phyloP scores from a whole-genome alignment of 768 basidiomycete genomes.

The Holtermannia corniformis region DNA sequence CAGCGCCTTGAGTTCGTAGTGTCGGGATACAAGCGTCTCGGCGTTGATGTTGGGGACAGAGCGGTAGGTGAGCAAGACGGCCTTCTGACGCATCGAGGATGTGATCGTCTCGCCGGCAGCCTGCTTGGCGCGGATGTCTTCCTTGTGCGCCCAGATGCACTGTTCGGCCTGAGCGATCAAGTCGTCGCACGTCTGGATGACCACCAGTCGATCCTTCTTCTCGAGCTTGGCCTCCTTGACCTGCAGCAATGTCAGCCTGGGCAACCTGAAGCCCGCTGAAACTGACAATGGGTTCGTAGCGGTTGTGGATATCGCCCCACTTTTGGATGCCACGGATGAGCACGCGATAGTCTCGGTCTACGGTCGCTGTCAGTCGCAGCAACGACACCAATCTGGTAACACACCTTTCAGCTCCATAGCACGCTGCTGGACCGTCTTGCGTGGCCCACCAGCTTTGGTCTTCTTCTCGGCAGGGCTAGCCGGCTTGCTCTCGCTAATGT shows the following conservation, averaged over 20 bases:
- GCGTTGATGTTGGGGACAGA: slow-evolving; percentile 92
- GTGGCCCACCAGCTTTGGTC: slow-evolving; percentile 47
- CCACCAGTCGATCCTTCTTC: slow-evolving; percentile 88
- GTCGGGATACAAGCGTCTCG: slow-evolving; percentile 84
- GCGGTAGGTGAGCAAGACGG: slow-evolving; percentile 81
- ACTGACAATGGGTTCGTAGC: slow-evolving; percentile 88
- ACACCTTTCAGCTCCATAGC: slow-evolving; percentile 79
- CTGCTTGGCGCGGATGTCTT: slow-evolving; percentile 63
- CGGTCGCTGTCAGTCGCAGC: too few relatives aligned
- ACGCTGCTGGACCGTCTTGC: slow-evolving; percentile 87
- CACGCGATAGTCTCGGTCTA: slow-evolving; percentile 87
- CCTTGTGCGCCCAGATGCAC: slow-evolving; percentile 75
- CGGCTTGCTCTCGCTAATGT: slow-evolving; percentile 48
- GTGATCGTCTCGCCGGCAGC: slow-evolving; percentile 80
- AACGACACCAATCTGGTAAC: too few relatives aligned
- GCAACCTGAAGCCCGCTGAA: not conserved
- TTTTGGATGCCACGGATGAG: slow-evolving; percentile 88
- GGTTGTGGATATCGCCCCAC: slow-evolving; percentile 93
- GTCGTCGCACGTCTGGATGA: slow-evolving; percentile 83
- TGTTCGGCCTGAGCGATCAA: slow-evolving; percentile 74
- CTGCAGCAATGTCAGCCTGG: too few relatives aligned
- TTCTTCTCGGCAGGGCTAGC: slow-evolving; percentile 61
- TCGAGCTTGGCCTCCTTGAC: slow-evolving; percentile 79
- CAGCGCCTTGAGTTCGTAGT: slow-evolving; percentile 79
- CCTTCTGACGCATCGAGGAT: slow-evolving; percentile 93